Conservation (phyloP, 257 asterid species). For the Fraxinus pennsylvanica region DNA sequence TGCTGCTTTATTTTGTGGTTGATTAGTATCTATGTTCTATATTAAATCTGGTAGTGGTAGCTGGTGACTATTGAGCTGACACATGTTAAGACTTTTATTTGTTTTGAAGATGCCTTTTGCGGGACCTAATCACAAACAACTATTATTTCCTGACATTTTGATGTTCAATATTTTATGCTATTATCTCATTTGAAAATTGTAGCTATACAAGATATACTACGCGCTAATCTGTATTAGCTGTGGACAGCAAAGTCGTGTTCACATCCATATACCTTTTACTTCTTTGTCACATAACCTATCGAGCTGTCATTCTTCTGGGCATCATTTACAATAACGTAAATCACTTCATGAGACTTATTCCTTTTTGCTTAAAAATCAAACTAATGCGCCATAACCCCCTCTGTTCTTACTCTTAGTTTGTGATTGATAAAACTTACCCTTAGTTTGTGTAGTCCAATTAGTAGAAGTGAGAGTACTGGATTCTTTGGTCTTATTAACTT, state of each 20-base stretch:
- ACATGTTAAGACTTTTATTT: neutral
- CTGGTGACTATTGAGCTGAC: neutral
- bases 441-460: neutral
- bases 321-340: neutral
- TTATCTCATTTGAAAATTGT: neutral
- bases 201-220: neutral
- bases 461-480: slow-evolving; percentile 1
- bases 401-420: neutral
- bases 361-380: neutral
- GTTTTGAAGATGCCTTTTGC: neutral
- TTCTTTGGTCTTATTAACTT: slow-evolving; percentile 4
- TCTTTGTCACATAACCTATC: neutral
- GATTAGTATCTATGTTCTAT: neutral
- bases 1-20: neutral
- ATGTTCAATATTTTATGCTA: neutral
- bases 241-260: neutral
- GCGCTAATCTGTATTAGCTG: neutral
- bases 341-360: neutral
- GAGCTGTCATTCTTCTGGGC: neutral
- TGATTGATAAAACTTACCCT: neutral
- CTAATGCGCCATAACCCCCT: neutral
- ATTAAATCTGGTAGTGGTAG: neutral
- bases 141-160: neutral
- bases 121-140: neutral
- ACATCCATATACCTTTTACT: neutral